These are phyloP conservation scores for Arabidopsis thaliana DNA, from an alignment of 345 rosid species.

Conservation along the genomic window TAIR10.1 NC_003071.7:18145001-18145500, in stretches of 20 bases:
- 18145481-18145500: conserved; percentile 27
- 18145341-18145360: neutral
- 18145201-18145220: conserved; percentile 43
- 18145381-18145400: conserved; percentile 33
- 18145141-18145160: too few relatives aligned
- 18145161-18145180: conserved; percentile 23
- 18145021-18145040: neutral
- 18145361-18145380: conserved; percentile 28
- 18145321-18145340: conserved; percentile 3
- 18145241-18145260: conserved; percentile 41
- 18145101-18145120: conserved; percentile 28
- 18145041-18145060: conserved; percentile 10
- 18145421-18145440: conserved; percentile 4
- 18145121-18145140: conserved; percentile 9
- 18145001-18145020: neutral
- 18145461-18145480: neutral
- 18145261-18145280: conserved; percentile 30
- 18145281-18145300: conserved; percentile 21
- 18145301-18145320: conserved; percentile 1
- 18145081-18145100: conserved; percentile 11
- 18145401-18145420: conserved; percentile 24
- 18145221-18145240: conserved; percentile 32
- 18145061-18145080: conserved; percentile 16
- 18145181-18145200: conserved; percentile 30
- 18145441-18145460: neutral